Percentiles rank a stretch among this genome's conserved stretches.
phyloP scores from a whole-genome alignment of 305 asterid species.

The Fraxinus greggii region DNA sequence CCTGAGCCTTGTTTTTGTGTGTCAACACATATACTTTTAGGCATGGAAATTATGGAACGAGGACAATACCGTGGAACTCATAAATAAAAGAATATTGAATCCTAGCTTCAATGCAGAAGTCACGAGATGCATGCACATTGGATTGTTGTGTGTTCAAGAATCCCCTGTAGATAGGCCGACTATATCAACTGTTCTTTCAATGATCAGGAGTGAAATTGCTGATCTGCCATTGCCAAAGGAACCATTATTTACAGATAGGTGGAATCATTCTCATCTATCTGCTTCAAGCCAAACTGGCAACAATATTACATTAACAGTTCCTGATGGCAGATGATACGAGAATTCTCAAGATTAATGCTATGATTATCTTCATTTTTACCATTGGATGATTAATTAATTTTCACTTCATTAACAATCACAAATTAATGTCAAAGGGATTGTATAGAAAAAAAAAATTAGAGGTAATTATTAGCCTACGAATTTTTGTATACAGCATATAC shows the following conservation, averaged over 20 bases:
- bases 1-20: too few species aligned
- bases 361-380: neutral
- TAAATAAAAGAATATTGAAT: constrained; percentile 12
- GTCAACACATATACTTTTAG: constrained; percentile 14
- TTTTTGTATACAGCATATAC: too few species aligned
- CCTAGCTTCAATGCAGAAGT: neutral
- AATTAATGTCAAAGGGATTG: too few species aligned
- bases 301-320: neutral
- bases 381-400: neutral
- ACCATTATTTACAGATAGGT: constrained; percentile 19
- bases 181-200: constrained; percentile 19
- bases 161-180: constrained; percentile 24
- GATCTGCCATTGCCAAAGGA: constrained; percentile 26
- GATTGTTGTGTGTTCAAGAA: constrained; percentile 31
- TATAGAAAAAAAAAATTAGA: too few species aligned
- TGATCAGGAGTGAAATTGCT: constrained; percentile 27
- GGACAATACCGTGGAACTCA: neutral
- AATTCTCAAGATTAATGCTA: neutral
- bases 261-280: neutral
- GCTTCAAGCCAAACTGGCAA: neutral
- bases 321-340: neutral
- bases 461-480: too few species aligned
- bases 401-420: too few species aligned
- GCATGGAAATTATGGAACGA: constrained; percentile 31
- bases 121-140: constrained; percentile 26